Conservation (phyloP, 192 early-diverging fungal species). For the Backusella morwellensis region DNA sequence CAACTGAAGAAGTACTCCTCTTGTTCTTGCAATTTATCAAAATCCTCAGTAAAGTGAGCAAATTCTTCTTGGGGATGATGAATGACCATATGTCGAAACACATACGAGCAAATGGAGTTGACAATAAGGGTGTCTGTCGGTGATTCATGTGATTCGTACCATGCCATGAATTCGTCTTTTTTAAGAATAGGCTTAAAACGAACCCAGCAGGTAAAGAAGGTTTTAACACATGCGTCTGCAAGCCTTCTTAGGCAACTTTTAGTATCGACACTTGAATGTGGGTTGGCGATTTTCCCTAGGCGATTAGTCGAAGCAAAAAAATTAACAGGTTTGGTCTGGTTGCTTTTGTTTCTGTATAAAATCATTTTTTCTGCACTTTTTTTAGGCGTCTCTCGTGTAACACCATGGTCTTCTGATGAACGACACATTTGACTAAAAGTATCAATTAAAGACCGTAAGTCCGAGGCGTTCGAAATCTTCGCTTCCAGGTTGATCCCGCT, state of each 20-base stretch:
- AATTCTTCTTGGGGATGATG: slow-evolving; percentile 24
- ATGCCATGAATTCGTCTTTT: slow-evolving; percentile 32
- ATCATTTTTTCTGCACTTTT: not conserved
- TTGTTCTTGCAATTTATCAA: slow-evolving; percentile 26
- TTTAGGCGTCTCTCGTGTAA: not conserved
- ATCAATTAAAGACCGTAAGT: slow-evolving; percentile 28
- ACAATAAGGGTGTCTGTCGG: slow-evolving; percentile 32
- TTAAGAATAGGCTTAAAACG: slow-evolving; percentile 27
- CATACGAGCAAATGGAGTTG: slow-evolving; percentile 29
- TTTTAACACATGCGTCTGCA: slow-evolving; percentile 30
- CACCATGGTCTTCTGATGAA: not conserved
- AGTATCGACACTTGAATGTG: slow-evolving; percentile 7
- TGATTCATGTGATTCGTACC: slow-evolving; percentile 11
- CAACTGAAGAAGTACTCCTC: slow-evolving; percentile 33
- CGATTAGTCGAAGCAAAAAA: slow-evolving; percentile 19
- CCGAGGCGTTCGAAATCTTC: slow-evolving; percentile 30
- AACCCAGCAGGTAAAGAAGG: slow-evolving; percentile 37
- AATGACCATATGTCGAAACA: slow-evolving; percentile 29
- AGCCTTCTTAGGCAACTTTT: slow-evolving; percentile 15
- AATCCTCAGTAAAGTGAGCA: slow-evolving; percentile 16
- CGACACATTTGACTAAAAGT: slow-evolving; percentile 24
- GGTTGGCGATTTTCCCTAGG: slow-evolving; percentile 7
- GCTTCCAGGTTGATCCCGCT: slow-evolving; percentile 26
- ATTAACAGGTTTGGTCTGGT: slow-evolving; percentile 26
- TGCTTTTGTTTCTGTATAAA: slow-evolving; percentile 24